Conservation (phyloP, 2,329 filamentous ascomycete species). For the Fusarium heterosporum region DNA sequence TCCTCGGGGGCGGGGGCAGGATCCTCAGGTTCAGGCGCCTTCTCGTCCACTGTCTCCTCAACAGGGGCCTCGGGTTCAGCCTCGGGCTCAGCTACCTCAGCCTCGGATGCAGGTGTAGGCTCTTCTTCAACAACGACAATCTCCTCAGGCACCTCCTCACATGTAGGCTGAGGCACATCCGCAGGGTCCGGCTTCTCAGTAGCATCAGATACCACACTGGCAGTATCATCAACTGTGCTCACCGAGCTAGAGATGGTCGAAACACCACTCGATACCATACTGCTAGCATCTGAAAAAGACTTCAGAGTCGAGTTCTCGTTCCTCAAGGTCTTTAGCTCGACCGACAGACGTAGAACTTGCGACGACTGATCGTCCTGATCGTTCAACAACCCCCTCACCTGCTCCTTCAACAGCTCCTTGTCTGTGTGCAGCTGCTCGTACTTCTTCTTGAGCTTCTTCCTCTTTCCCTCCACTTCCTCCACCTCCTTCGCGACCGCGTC, state of each 20-base stretch:
- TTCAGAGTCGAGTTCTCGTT: slow-evolving; percentile 42
- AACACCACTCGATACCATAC: slow-evolving; percentile 35
- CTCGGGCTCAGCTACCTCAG: background rate
- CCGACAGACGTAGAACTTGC: slow-evolving; percentile 40
- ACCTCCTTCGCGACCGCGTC: slow-evolving; percentile 38
- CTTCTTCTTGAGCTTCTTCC: slow-evolving; percentile 44
- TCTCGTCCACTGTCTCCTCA: slow-evolving; percentile 12
- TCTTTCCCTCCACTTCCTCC: slow-evolving; percentile 40
- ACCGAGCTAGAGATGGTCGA: slow-evolving; percentile 35
- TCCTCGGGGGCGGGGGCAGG: background rate
- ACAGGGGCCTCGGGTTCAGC: background rate
- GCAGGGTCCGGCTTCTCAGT: slow-evolving; percentile 42
- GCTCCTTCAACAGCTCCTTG: slow-evolving; percentile 33
- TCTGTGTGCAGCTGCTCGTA: slow-evolving; percentile 36
- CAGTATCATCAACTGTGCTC: slow-evolving; percentile 28
- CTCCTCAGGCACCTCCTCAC: slow-evolving; percentile 31
- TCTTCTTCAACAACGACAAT: slow-evolving; percentile 21
- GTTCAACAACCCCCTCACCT: slow-evolving; percentile 35
- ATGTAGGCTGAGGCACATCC: slow-evolving; percentile 20
- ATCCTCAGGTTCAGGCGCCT: slow-evolving; percentile 1
- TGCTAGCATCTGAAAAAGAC: slow-evolving; percentile 37
- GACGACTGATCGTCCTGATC: slow-evolving; percentile 44
- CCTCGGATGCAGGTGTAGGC: background rate
- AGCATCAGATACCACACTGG: slow-evolving; percentile 35
- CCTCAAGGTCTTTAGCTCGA: slow-evolving; percentile 40